Percentiles rank a stretch among this genome's conserved stretches.
These are phyloP conservation scores for Colletotrichum gigasporum DNA, from an alignment of 2,329 filamentous ascomycete species.

Conservation along the genomic window DNA sequence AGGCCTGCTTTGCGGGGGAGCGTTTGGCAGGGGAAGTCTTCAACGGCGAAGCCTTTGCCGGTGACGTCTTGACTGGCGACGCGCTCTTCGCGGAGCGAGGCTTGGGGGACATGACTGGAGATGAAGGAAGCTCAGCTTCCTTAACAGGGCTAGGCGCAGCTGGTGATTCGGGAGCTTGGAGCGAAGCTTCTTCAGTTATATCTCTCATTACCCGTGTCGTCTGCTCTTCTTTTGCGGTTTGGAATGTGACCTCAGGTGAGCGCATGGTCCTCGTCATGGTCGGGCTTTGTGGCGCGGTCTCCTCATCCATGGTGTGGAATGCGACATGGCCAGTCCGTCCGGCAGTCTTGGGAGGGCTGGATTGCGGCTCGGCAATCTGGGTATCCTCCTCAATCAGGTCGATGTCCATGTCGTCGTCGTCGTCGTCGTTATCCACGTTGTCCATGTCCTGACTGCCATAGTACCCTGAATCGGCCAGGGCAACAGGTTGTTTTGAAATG, in stretches of 20 bases:
- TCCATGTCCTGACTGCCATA: conserved; percentile 67
- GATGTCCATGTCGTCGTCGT: conserved; percentile 57
- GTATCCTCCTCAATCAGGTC: conserved; percentile 39
- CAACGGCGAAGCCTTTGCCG: conserved; percentile 31
- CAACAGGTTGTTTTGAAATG: conserved; percentile 43
- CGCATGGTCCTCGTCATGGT: conserved; percentile 33
- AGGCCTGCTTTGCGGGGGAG: conserved; percentile 37
- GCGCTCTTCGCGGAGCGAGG: conserved; percentile 33
- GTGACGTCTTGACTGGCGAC: conserved; percentile 35
- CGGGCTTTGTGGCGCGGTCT: conserved; percentile 32
- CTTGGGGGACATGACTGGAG: conserved; percentile 33
- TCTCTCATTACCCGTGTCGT: conserved; percentile 37
- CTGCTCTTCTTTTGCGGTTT: conserved; percentile 57
- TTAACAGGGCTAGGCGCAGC: conserved; percentile 33
- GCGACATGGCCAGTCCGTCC: conserved; percentile 27
- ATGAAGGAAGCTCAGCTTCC: not conserved
- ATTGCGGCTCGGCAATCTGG: conserved; percentile 21
- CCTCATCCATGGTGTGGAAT: conserved; percentile 26
- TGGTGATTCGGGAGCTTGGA: conserved; percentile 31
- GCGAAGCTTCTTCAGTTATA: conserved; percentile 17
- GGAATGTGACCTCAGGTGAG: conserved; percentile 49
- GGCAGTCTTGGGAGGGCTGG: conserved; percentile 23
- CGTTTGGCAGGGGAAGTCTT: conserved; percentile 31
- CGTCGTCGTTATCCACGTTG: conserved; percentile 37
- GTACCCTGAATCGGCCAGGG: conserved; percentile 73